Evolutionary conservation across 257 asterid species (phyloP).

Genomic region (Verbascum thapsus): DNA sequence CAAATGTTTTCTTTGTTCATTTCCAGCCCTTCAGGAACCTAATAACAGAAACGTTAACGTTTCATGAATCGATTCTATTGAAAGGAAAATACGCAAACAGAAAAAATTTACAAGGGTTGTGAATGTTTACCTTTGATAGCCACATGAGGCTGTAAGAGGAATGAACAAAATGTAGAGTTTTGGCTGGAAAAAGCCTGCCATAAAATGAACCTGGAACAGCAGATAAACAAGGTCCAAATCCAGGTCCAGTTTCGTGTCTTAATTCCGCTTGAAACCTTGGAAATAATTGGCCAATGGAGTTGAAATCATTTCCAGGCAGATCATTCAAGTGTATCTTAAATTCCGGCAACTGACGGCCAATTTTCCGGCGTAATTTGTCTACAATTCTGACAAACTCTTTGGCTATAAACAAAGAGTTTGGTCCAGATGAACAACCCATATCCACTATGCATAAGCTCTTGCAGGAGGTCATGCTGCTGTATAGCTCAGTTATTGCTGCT

Average conservation of each 20-base stretch:
- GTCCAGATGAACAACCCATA: slow-evolving; percentile 75
- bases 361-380: slow-evolving; percentile 24
- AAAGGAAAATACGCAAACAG: no score
- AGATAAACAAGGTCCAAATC: slow-evolving; percentile 35
- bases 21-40: slow-evolving; percentile 53
- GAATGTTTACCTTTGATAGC: slow-evolving; percentile 59
- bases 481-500: slow-evolving; percentile 44
- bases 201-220: slow-evolving; percentile 72
- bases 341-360: slow-evolving; percentile 40
- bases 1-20: slow-evolving; percentile 52
- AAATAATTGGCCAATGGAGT: slow-evolving; percentile 46
- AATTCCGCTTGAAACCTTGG: slow-evolving; percentile 37
- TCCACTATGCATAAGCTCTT: slow-evolving; percentile 51
- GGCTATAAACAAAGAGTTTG: slow-evolving; percentile 49
- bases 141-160: slow-evolving; percentile 74
- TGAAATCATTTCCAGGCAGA: slow-evolving; percentile 72
- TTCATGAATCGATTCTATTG: no score
- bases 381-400: slow-evolving; percentile 35
- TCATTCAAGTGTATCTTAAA: slow-evolving; percentile 56
- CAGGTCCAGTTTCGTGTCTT: slow-evolving; percentile 29
- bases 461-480: slow-evolving; percentile 20
- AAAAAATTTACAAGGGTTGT: no score
- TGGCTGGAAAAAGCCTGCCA: slow-evolving; percentile 54
- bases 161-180: slow-evolving; percentile 59
- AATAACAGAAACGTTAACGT: no score